phyloP scores from a whole-genome alignment of 352 stramenopile species.

The Globisporangium spiculum region DNA sequence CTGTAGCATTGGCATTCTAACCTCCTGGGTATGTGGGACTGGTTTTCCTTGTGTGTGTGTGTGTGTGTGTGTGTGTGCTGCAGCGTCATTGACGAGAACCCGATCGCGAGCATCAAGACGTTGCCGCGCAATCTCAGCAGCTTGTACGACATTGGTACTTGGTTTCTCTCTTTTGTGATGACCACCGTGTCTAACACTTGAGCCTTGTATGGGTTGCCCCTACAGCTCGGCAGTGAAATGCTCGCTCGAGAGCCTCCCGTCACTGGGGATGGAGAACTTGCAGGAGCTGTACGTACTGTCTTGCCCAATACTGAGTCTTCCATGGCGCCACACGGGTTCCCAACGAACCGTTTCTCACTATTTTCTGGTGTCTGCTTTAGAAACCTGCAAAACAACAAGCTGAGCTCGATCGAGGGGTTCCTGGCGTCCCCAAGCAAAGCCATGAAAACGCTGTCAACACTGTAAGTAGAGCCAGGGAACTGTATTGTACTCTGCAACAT shows the following conservation, averaged over 20 bases:
- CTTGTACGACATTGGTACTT: background rate
- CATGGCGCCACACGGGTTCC: background rate
- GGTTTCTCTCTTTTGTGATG: background rate
- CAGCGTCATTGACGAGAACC: slow-evolving; percentile 14
- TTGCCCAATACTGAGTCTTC: background rate
- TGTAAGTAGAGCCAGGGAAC: background rate
- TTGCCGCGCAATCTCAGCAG: slow-evolving; percentile 8
- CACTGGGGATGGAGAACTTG: background rate
- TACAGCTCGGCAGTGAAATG: slow-evolving; percentile 6
- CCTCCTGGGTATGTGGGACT: background rate
- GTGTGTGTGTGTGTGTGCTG: background rate
- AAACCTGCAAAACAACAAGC: slow-evolving; percentile 9
- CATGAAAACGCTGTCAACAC: background rate
- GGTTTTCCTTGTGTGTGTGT: background rate
- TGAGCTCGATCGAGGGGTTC: slow-evolving; percentile 5
- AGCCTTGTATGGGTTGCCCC: background rate
- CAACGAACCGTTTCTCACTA: background rate
- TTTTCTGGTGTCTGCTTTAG: background rate
- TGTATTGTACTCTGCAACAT: background rate
- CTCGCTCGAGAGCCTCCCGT: slow-evolving; percentile 3
- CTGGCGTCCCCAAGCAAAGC: background rate
- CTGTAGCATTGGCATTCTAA: background rate
- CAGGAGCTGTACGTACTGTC: slow-evolving; percentile 3
- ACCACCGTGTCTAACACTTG: background rate
- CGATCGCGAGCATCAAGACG: slow-evolving; percentile 1